Conservation (phyloP, 2,329 filamentous ascomycete species). For the Hypoxylon sp. region DNA sequence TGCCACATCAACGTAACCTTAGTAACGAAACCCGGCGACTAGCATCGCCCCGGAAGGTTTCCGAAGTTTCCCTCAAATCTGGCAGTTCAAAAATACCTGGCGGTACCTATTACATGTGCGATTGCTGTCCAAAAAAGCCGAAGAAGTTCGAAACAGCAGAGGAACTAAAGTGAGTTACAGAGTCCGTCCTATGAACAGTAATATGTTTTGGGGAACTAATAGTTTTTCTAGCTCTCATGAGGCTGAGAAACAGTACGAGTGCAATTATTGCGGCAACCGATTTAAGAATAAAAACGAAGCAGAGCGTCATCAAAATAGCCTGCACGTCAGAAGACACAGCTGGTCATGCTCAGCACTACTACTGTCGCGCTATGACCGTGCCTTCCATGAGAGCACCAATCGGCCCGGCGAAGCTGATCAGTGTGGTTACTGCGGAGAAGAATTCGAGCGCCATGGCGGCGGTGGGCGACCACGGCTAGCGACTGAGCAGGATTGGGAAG, state of each 20-base stretch:
- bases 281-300: conserved; percentile 99
- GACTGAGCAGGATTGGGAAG: conserved; percentile 89
- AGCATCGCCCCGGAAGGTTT: conserved; percentile 64
- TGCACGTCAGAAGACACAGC: conserved; percentile 91
- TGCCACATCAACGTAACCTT: conserved; percentile 59
- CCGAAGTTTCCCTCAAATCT: conserved; percentile 61
- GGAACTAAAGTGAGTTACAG: conserved; percentile 77
- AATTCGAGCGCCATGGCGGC: conserved; percentile 73
- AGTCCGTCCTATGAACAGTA: background rate
- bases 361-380: conserved; percentile 75
- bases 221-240: conserved; percentile 76
- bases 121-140: conserved; percentile 96
- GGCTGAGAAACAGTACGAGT: conserved; percentile 96
- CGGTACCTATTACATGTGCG: conserved; percentile 73
- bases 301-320: conserved; percentile 93
- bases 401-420: conserved; percentile 77
- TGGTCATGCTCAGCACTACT: conserved; percentile 93
- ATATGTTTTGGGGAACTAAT: conserved; percentile 39
- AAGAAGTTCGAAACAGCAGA: conserved; percentile 91
- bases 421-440: conserved; percentile 95
- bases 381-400: conserved; percentile 84
- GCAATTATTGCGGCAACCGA: conserved; percentile 89
- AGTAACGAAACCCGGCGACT: conserved; percentile 57
- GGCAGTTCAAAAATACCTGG: conserved; percentile 62
- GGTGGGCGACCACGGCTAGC: conserved; percentile 58